A percentile compares a stretch with the other conserved stretches of the same genome.
Conservation (phyloP, 2,329 filamentous ascomycete species). For the Hypoxylon sp. region DNA sequence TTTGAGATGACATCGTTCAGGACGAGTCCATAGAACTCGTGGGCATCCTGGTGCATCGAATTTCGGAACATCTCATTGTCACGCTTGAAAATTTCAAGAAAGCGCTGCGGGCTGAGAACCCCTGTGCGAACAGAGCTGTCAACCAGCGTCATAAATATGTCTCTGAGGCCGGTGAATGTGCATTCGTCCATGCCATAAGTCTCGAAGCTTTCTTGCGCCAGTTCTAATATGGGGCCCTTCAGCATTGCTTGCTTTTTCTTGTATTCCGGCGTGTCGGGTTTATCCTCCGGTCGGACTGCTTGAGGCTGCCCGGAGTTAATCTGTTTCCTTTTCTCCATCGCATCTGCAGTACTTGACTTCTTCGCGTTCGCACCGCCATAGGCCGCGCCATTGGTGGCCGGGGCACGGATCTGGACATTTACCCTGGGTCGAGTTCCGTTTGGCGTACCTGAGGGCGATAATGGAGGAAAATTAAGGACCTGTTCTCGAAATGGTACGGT, state of each 20-base stretch:
- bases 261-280: slow-evolving; percentile 93
- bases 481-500: slow-evolving; percentile 93
- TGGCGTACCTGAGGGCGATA: slow-evolving; percentile 76
- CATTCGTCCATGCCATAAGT: slow-evolving; percentile 95
- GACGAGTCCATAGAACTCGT: slow-evolving; percentile 94
- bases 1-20: slow-evolving; percentile 97
- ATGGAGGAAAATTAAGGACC: slow-evolving; percentile 88
- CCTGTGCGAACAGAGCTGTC: slow-evolving; percentile 85
- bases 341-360: slow-evolving; percentile 67
- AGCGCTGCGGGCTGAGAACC: slow-evolving; percentile 90
- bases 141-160: slow-evolving; percentile 93
- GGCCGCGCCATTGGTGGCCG: slow-evolving; percentile 62
- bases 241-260: slow-evolving; percentile 97
- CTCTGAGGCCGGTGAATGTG: slow-evolving; percentile 92
- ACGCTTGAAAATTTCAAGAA: slow-evolving; percentile 90
- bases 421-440: slow-evolving; percentile 68
- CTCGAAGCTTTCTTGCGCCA: slow-evolving; percentile 81
- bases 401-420: slow-evolving; percentile 70
- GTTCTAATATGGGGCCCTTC: slow-evolving; percentile 85
- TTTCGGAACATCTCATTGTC: slow-evolving; percentile 98
- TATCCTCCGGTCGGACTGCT: slow-evolving; percentile 82
- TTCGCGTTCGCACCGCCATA: slow-evolving; percentile 59
- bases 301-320: slow-evolving; percentile 66
- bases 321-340: slow-evolving; percentile 66
- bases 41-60: slow-evolving; percentile 97